Base-by-base conservation (phyloP, 495 filamentous ascomycete species). In the Recurvomyces mirabilis region DNA sequence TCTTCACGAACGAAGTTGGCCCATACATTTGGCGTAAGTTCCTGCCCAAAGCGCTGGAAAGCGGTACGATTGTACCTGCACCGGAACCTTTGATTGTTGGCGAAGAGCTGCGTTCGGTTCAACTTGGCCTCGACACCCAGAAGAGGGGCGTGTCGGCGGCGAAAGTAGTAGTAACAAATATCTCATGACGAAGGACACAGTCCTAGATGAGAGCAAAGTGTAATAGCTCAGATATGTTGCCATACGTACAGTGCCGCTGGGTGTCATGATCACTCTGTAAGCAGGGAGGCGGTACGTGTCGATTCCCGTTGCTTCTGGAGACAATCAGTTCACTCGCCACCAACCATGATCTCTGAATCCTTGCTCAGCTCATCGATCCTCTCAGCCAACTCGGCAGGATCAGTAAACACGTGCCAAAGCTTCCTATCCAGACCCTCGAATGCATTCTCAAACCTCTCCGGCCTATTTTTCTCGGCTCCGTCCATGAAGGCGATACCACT, bases 341-440 rank as follows among this genome's bases (percentile, higher is more conserved):
- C 30, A 4, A 32, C 30, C 30, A 4, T 32, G 13, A 15, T 20
- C 3, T 37, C 15, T 20, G 6, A 15, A 37, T 37, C 34, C 19
- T 15, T 37, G 5, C 10, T 15, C 43, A 79, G 49, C 19, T 56
- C 55, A 47, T 67, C 66, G 2, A 81, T 60, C 39, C 62, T 62
- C 37, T 55, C 56, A 47, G 70, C 61, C 20, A 84, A 47, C 62
- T 93, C 85, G 25, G 67, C 58, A 5, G 89, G 75, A 21, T 83
- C 68, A 38, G 82, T 75, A 66, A 93, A 94, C 1, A 88, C 76
- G 54, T 74, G 73, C 87, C 87, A 96, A 0, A 79, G 55, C 23
- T 72, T 62, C 25, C 65, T 70, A 1, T 84, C 82, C 20, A 94
- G 67, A 34, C 70, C 78, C 47, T 80, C 64, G 57, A 96, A 95